A percentile compares a stretch with the other conserved stretches of the same genome.
Evolutionary conservation across 1,284 basidiomycete genomes (phyloP).

Genomic region (Paramarasmius palmivorus): DNA sequence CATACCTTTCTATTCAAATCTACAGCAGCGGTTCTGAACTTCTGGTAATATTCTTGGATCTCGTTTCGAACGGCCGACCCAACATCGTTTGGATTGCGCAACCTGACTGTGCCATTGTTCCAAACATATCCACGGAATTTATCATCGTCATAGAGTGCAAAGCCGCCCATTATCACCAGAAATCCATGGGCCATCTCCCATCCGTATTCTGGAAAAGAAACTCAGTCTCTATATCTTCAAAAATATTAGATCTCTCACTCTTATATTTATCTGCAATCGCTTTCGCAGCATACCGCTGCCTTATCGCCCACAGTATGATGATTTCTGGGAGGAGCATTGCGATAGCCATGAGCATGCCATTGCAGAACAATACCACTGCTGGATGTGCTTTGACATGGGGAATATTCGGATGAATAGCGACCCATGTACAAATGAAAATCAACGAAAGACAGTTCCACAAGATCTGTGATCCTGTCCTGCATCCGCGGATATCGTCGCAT

Average conservation of each 20-base stretch:
- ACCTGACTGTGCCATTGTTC: not conserved
- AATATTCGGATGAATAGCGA: constrained; percentile 34
- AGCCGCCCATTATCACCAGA: not conserved
- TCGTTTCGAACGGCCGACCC: too few relatives aligned
- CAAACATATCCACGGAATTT: not conserved
- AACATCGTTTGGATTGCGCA: not conserved
- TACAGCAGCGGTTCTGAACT: too few relatives aligned
- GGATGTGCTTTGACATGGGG: constrained; percentile 15
- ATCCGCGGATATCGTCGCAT: not conserved
- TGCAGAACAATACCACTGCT: constrained; percentile 1
- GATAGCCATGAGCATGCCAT: constrained; percentile 19
- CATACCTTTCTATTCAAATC: too few relatives aligned
- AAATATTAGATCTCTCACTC: constrained; percentile 3
- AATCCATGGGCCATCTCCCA: not conserved
- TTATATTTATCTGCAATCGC: constrained; percentile 13
- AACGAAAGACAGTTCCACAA: constrained; percentile 30
- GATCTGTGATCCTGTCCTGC: constrained; percentile 14
- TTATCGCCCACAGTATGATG: constrained; percentile 25
- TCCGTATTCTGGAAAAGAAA: not conserved
- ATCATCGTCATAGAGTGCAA: not conserved
- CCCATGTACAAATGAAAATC: constrained; percentile 34
- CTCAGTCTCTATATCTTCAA: not conserved
- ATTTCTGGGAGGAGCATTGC: constrained; percentile 26
- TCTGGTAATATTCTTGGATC: not conserved
- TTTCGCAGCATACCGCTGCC: constrained; percentile 24